Percentiles rank a stretch among this genome's conserved stretches.
These are phyloP conservation scores for Dactylellina parvicollis DNA, from an alignment of 2,329 filamentous ascomycete species.

Conservation along the genomic window DNA sequence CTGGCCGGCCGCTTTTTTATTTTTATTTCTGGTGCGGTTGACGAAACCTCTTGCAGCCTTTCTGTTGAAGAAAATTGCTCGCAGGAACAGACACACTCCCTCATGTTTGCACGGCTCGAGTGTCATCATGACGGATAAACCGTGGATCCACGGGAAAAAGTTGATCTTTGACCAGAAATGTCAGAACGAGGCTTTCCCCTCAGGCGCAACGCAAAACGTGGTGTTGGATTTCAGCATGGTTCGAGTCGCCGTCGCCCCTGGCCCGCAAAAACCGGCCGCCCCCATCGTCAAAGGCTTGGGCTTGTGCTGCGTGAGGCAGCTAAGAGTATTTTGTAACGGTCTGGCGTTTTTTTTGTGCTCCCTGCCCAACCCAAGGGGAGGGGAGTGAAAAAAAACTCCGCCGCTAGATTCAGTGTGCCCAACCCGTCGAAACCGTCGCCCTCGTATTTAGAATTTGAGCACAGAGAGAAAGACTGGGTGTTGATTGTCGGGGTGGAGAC, in stretches of 20 bases:
- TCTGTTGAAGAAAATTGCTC: slow-evolving; percentile 16
- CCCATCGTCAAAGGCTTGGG: slow-evolving; percentile 21
- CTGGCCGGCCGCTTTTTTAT: slow-evolving; percentile 31
- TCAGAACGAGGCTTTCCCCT: neutral
- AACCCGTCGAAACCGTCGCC: slow-evolving; percentile 33
- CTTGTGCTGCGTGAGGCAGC: neutral
- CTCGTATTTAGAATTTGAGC: slow-evolving; percentile 37
- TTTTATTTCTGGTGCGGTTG: slow-evolving; percentile 35
- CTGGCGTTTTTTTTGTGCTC: slow-evolving; percentile 25
- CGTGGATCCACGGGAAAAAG: slow-evolving; percentile 28
- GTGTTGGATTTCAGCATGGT: slow-evolving; percentile 52
- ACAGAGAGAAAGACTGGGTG: slow-evolving; percentile 10
- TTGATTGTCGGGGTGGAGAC: neutral
- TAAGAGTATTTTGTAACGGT: slow-evolving; percentile 8
- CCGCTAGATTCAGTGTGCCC: slow-evolving; percentile 2
- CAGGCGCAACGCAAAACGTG: slow-evolving; percentile 41
- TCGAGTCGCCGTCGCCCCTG: slow-evolving; percentile 9
- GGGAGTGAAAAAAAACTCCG: slow-evolving; percentile 32
- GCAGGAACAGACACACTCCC: slow-evolving; percentile 3
- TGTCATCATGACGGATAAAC: slow-evolving; percentile 35
- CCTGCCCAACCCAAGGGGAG: neutral
- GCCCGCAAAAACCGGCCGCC: slow-evolving; percentile 1
- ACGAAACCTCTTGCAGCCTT: slow-evolving; percentile 28
- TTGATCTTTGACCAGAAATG: slow-evolving; percentile 8
- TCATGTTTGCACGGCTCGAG: slow-evolving; percentile 32